Evolutionary conservation across 2,329 filamentous ascomycete species (phyloP), one percentile per base, ranked within the genome.

Genomic region (Venturia oleaginea): DNA sequence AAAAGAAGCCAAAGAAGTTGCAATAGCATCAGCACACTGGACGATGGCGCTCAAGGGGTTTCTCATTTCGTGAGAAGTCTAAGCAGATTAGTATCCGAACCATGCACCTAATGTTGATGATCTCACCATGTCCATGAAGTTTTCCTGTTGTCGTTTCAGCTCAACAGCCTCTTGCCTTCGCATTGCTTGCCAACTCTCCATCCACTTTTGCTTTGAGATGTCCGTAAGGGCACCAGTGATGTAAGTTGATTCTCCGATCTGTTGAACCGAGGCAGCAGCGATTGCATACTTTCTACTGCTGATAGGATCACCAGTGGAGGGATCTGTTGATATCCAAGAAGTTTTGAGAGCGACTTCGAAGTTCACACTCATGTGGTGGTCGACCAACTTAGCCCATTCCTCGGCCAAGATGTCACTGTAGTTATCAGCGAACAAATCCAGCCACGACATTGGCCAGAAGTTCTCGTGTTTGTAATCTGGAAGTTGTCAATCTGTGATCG

Each of bases 41-140:
- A 80, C 69, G 32, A 80, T 79, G 0, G 78, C 77, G 38, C 71
- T 74, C 0, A 79, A 70, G 1, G 77, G 77, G 62, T 79, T 80
- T 2, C 78, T 71, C 77, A 80, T 79, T 66, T 80, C 78, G 22
- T 67, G 64, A n/a, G 48, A 61, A 7, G 62, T 64, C 42, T 38
- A 13, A 38, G 13, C 10, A 8, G 15, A 30, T 55, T 24, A 55
- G 48, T 11, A 32, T 17, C 24, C 48, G 5, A 4, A 1, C 8
- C 27, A 24, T 22, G 6, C 2, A n/a, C 57, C 6, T 13, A 60
- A 19, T 40, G 5, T 17, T n/a, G 19, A 17, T 13, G 32, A 42
- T 22, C 54, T 62, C 11, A 65, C 60, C 2, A 75, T 73, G 43
- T 76, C 74, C 62, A 76, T 76, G 63, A 76, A 76, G 17, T 72